phyloP scores from a whole-genome alignment of 306 rosid genomes.

The Arachis hypogaea region DNA sequence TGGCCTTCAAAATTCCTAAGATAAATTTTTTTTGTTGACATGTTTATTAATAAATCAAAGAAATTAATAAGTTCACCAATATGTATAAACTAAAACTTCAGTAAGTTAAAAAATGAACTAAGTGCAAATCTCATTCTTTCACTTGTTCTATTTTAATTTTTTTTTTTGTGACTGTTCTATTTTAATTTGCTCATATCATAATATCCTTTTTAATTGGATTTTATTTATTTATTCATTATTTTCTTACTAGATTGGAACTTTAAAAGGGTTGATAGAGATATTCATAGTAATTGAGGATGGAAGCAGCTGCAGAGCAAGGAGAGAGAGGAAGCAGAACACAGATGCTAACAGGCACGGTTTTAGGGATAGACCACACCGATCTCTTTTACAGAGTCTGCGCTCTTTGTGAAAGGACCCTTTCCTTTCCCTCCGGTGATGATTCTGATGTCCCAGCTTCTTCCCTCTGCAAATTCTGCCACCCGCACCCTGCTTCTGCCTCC shows the following conservation, averaged over 20 bases:
- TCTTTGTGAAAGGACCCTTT: conserved; percentile 64
- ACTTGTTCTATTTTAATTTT: too few species aligned
- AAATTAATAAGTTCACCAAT: background rate
- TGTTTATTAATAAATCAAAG: background rate
- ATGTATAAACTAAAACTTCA: background rate
- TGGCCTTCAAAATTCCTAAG: background rate
- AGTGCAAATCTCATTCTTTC: too few species aligned
- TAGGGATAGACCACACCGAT: conserved; percentile 54
- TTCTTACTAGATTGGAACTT: too few species aligned
- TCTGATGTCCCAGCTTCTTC: background rate
- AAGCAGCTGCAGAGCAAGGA: background rate
- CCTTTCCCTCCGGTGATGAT: conserved; percentile 18
- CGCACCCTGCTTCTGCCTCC: conserved; percentile 19
- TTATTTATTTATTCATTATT: too few species aligned
- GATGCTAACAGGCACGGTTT: conserved; percentile 43
- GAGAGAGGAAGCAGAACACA: background rate
- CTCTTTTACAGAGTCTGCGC: conserved; percentile 65
- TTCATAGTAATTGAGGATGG: too few species aligned
- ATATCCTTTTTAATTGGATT: too few species aligned
- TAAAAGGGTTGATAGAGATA: too few species aligned
- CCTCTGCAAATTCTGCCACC: conserved; percentile 61
- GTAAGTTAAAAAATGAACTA: background rate
- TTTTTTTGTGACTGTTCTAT: too few species aligned
- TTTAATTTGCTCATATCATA: too few species aligned
- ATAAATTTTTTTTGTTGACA: background rate